phyloP scores from a whole-genome alignment of 768 basidiomycete genomes.

The Russula sp. region DNA sequence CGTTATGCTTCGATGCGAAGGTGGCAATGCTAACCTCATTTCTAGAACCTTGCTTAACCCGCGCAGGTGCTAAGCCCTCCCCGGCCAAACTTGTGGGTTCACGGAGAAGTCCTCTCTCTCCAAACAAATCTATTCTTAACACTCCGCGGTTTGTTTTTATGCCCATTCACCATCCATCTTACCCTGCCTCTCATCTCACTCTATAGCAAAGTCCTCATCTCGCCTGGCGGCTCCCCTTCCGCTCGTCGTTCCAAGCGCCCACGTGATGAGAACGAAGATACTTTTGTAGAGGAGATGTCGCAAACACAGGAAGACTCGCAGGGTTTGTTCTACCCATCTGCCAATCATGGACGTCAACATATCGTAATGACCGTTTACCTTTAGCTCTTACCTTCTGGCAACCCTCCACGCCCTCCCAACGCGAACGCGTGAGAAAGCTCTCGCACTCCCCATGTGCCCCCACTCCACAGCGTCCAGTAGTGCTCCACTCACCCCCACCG shows the following conservation, averaged over 20 bases:
- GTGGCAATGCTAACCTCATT: background rate
- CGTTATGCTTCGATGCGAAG: background rate
- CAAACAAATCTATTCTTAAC: slow-evolving; percentile 1
- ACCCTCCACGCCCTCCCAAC: slow-evolving; percentile 14
- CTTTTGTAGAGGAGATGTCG: slow-evolving; percentile 1
- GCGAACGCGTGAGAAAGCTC: background rate
- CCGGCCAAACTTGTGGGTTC: background rate
- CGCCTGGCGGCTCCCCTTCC: background rate
- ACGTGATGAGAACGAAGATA: slow-evolving; percentile 2
- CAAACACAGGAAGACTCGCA: slow-evolving; percentile 22
- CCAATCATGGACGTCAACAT: background rate
- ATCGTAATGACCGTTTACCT: background rate
- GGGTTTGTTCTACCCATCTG: background rate
- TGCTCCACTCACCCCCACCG: slow-evolving; percentile 4
- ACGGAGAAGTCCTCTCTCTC: background rate
- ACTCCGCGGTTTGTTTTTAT: background rate
- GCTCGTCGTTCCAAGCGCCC: background rate
- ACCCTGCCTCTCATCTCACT: background rate
- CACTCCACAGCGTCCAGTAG: background rate
- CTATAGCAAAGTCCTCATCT: slow-evolving; percentile 1
- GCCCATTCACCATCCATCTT: no score
- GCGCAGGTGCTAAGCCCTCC: background rate
- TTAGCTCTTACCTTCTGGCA: slow-evolving; percentile 13
- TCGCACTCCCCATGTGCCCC: background rate
- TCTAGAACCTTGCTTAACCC: background rate